Evolutionary conservation across 352 stramenopile genomes (phyloP), one percentile per base, ranked within the genome.

Genomic region (Globisporangium solare): DNA sequence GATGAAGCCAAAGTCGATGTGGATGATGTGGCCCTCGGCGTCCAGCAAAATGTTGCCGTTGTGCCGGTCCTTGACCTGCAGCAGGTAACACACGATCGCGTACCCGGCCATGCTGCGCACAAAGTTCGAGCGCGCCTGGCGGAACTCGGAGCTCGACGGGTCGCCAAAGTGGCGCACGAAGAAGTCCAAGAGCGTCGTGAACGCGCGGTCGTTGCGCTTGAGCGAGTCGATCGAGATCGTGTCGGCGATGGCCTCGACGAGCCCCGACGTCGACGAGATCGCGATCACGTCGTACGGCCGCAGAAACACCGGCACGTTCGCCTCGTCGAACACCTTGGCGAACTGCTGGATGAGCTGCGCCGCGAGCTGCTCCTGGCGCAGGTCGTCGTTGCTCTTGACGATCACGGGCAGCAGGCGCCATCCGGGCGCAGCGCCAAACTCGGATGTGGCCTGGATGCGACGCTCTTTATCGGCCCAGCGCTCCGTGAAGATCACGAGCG

Each of bases 361-460:
- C 1, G 97, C 93, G 58, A 99, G 96, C 41, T 98, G 92, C 71
- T 99, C 97, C 69, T 99, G 97, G 17, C 97, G 78, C 24, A 99
- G 67, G 66, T 99, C 97, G 66, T 99, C 97, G 60, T 99, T 98
- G 43, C 89, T 98, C 74, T 99, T 99, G 17, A 99, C 87, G 70
- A 99, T 99, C 56, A 98, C 91, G 39, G 88, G 86, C 20, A 94
- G 66, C 39, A 98, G 72, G 31, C 96, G 81, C 89, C 91, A 98
- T 20, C 86, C 88, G 6, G 89, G 76, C 21, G 83, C 70, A 0
- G 80, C 66, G 35, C 89, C 92, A 66, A 92, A 90, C n/a, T 81
- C 75, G 51, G 89, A 98, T 15, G 73, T 87, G 14, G 73, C 74
- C 47, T 92, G 83, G 42, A 98, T 78, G 8, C 95, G 84, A n/a